Conservation (phyloP, 805 yeast species). For the Candida parachauliodes region DNA sequence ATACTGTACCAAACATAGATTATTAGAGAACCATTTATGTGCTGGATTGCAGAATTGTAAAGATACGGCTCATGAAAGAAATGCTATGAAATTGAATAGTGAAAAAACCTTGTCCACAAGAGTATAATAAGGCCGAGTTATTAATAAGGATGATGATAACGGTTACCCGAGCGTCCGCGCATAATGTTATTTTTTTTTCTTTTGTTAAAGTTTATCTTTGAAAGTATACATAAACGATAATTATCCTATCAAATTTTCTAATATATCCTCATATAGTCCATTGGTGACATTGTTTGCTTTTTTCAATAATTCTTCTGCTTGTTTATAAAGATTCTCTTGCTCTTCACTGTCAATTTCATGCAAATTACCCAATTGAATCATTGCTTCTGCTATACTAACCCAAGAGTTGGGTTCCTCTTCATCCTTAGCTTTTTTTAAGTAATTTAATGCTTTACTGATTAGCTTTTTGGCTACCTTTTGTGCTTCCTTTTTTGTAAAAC, state of each 20-base stretch:
- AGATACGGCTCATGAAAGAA: constrained; percentile 77
- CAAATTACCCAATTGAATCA: constrained; percentile 74
- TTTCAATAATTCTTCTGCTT: constrained; percentile 65
- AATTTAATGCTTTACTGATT: constrained; percentile 52
- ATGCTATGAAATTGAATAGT: constrained; percentile 75
- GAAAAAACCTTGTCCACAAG: constrained; percentile 81
- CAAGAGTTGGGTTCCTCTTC: constrained; percentile 76
- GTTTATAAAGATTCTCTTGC: constrained; percentile 61
- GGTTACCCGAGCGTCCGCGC: neutral
- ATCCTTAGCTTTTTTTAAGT: constrained; percentile 56
- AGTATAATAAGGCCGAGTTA: constrained; percentile 46
- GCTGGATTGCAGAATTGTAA: constrained; percentile 75
- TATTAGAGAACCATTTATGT: constrained; percentile 82
- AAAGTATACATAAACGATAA: too few species aligned
- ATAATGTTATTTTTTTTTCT: too few species aligned
- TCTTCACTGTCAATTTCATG: constrained; percentile 60
- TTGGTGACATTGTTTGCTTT: constrained; percentile 79
- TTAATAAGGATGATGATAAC: neutral
- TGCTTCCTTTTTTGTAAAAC: constrained; percentile 39
- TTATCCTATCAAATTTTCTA: constrained; percentile 44
- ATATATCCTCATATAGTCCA: constrained; percentile 64
- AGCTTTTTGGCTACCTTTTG: constrained; percentile 46
- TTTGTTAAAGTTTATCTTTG: too few species aligned
- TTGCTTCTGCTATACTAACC: constrained; percentile 84
- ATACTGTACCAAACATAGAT: constrained; percentile 82